These are phyloP conservation scores for Cutaneotrichosporon cyanovorans DNA, from an alignment of 1,284 basidiomycete species.

Conservation along the genomic window DNA sequence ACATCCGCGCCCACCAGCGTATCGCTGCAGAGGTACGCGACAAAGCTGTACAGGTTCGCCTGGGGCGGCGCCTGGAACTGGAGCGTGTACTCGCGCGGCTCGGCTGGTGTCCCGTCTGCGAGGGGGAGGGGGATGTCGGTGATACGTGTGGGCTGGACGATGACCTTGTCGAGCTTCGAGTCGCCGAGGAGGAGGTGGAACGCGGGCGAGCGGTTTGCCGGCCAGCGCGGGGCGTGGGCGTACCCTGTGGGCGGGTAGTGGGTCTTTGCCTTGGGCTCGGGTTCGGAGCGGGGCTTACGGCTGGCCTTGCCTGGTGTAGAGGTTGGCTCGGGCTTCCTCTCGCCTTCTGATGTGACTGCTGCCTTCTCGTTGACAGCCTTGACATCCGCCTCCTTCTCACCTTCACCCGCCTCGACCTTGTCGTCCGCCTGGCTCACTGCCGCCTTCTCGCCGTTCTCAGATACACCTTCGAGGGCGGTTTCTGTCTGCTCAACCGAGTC, in stretches of 20 bases:
- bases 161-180: slow-evolving; percentile 77
- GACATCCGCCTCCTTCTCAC: background rate
- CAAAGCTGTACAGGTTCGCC: slow-evolving; percentile 82
- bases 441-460: slow-evolving; percentile 43
- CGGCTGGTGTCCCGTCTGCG: slow-evolving; percentile 51
- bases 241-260: slow-evolving; percentile 59
- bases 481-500: slow-evolving; percentile 24
- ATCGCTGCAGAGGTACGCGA: slow-evolving; percentile 75
- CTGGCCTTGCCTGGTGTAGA: too few species aligned
- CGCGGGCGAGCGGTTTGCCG: slow-evolving; percentile 71
- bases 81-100: slow-evolving; percentile 75
- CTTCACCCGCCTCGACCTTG: slow-evolving; percentile 21
- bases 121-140: slow-evolving; percentile 67
- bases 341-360: slow-evolving; percentile 40
- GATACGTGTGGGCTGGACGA: slow-evolving; percentile 82
- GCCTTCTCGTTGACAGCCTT: slow-evolving; percentile 31
- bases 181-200: slow-evolving; percentile 92
- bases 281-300: slow-evolving; percentile 22
- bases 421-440: slow-evolving; percentile 41
- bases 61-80: slow-evolving; percentile 91
- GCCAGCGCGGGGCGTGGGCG: slow-evolving; percentile 88
- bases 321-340: slow-evolving; percentile 52
- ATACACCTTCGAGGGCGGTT: slow-evolving; percentile 3
- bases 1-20: slow-evolving; percentile 80
- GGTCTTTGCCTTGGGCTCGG: slow-evolving; percentile 50